phyloP scores from a whole-genome alignment of 495 filamentous ascomycete genomes.

The Darksidea phi region DNA sequence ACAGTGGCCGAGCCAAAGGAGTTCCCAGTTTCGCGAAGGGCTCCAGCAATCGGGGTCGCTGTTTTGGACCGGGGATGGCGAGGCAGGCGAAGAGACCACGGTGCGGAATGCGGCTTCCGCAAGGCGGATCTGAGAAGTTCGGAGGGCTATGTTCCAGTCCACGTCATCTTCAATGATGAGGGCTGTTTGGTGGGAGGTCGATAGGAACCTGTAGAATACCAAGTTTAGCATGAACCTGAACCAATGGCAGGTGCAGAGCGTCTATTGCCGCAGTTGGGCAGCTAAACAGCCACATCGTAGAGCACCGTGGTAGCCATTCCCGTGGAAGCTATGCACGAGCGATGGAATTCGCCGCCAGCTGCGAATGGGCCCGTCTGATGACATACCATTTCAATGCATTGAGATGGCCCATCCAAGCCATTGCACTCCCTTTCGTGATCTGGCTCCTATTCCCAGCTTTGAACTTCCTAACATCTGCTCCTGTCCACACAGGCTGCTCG shows the following conservation, averaged over 20 bases:
- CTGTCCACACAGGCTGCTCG: conserved; percentile 38
- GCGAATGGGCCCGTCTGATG: too few species aligned
- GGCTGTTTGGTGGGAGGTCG: conserved; percentile 42
- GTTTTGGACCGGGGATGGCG: background rate
- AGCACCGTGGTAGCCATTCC: too few species aligned
- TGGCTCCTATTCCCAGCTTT: conserved; percentile 18
- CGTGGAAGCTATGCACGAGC: too few species aligned
- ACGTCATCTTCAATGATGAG: conserved; percentile 51
- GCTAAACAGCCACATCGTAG: too few species aligned
- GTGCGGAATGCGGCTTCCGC: conserved; percentile 34
- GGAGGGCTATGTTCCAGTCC: conserved; percentile 46
- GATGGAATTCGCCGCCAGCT: too few species aligned
- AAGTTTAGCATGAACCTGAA: too few species aligned
- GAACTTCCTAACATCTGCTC: conserved; percentile 31
- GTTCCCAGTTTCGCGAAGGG: conserved; percentile 40
- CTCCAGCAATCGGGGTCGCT: conserved; percentile 28
- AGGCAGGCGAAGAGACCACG: conserved; percentile 10
- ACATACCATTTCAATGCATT: conserved; percentile 38
- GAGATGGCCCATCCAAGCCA: conserved; percentile 41
- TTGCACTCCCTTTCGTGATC: conserved; percentile 33
- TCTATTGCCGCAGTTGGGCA: too few species aligned
- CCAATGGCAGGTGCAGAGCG: too few species aligned
- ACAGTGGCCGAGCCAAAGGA: conserved; percentile 49
- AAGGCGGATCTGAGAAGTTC: conserved; percentile 34
- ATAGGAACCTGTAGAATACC: conserved; percentile 45